Evolutionary conservation across 805 yeast species (phyloP), one percentile per base, ranked within the genome.

Genomic region (Ogataea ganodermae): DNA sequence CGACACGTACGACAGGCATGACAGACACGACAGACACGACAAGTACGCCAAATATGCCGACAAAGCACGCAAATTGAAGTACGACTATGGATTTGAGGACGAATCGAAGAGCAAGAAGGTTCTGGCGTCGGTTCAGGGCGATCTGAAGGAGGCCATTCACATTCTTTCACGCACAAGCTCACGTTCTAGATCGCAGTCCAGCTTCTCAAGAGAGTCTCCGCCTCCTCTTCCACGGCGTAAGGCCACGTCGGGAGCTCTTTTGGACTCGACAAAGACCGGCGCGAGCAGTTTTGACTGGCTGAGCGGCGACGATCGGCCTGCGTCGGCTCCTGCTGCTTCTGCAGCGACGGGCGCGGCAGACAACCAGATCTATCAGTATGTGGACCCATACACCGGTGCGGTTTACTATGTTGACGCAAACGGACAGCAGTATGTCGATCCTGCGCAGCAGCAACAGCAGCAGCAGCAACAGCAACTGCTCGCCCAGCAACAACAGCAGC

Each of bases 341-440:
- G 30, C 31, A n/a, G 24, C 14, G 26, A 22, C 46, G n/a, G 36
- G 36, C 27, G 32, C 37, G 12, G 8, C 78, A 64, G 56, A 57
- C 24, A 54, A 51, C 44, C 85, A 71, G 63, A 81, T 73, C 65
- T 85, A 69, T 57, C 92, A 84, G 59, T 86, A 81, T 60, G 73
- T 84, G 17, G 91, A 86, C 56, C 89, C 90, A 2, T 69, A 76
- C 6, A 83, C 89, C 0, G 91, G 92, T 10, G 76, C 80, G 40
- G 66, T 84, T 3, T 74, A 78, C 27, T 86, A 85, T 56, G 78
- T 85, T 28, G 91, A 86, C 58, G 75, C 82, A 9, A 80, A 77
- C 37, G 84, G 84, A 2, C 89, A 84, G 57, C 86, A 84, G 57
- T 78, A 76, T 52, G 59, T 77, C 47, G 80, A 76, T 57, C 76